phyloP scores from a whole-genome alignment of 2,329 filamentous ascomycete species.

The Aspergillus caelatus region DNA sequence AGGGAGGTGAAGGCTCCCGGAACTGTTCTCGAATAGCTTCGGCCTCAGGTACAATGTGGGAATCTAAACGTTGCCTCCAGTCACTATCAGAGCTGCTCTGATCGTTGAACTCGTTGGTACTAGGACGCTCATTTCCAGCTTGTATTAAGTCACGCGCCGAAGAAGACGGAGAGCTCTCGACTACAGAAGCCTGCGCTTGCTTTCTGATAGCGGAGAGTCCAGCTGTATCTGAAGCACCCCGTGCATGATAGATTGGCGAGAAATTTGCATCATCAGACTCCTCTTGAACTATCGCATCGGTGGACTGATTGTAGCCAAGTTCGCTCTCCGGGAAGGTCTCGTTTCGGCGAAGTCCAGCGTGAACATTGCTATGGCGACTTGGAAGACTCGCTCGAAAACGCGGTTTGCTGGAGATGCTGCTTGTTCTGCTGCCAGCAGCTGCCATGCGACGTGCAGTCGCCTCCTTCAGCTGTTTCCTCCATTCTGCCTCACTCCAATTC shows the following conservation, averaged over 20 bases:
- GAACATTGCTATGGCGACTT: slow-evolving; percentile 37
- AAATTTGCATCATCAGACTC: slow-evolving; percentile 25
- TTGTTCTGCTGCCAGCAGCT: slow-evolving; percentile 43
- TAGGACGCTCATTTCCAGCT: slow-evolving; percentile 23
- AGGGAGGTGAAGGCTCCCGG: slow-evolving; percentile 63
- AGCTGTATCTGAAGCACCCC: slow-evolving; percentile 37
- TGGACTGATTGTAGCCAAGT: slow-evolving; percentile 38
- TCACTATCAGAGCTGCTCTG: slow-evolving; percentile 48
- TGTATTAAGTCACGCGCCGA: slow-evolving; percentile 39
- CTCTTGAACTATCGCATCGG: slow-evolving; percentile 38
- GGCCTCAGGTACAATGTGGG: slow-evolving; percentile 15
- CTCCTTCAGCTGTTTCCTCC: slow-evolving; percentile 87
- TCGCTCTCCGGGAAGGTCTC: slow-evolving; percentile 22
- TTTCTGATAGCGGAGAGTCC: slow-evolving; percentile 22
- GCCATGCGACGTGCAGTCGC: slow-evolving; percentile 64
- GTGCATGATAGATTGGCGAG: slow-evolving; percentile 29
- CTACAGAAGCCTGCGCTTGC: slow-evolving; percentile 19
- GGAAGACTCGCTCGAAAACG: slow-evolving; percentile 42
- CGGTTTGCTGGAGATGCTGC: slow-evolving; percentile 60
- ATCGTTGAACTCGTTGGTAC: slow-evolving; percentile 33
- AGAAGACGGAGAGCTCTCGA: slow-evolving; percentile 39
- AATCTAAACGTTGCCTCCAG: slow-evolving; percentile 22
- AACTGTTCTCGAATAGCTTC: slow-evolving; percentile 40
- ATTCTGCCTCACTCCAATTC: slow-evolving; percentile 82
- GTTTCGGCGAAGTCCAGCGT: slow-evolving; percentile 32